Evolutionary conservation across 257 asterid genomes (phyloP), one percentile per base, ranked within the genome.

Genomic region (Eucommia ulmoides): DNA sequence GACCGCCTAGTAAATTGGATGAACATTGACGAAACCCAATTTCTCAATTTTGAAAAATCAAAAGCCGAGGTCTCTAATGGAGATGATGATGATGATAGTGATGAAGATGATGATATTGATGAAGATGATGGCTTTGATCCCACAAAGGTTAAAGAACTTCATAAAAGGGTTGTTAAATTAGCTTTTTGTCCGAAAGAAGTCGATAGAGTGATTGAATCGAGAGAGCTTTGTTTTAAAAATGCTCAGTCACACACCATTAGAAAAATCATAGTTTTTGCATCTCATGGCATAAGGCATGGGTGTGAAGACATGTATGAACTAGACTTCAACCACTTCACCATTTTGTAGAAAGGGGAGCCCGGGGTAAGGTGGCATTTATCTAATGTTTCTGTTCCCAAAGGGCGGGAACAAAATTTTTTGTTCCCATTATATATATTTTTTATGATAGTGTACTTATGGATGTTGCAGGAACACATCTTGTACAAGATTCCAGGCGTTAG

Each of bases 131-230:
- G 18, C 18, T 22, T 18, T 19, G 26, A 56, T 16, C 3, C 18
- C 35, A 19, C 17, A 23, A 18, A 25, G 21, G 19, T 42, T 19
- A 33, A 35, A 51, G 26, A 11, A 33, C 0, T 1, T 7, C 41
- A 19, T 21, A 44, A 50, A 65, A 50, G 29, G 49, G 35, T 12
- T 23, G 42, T 45, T 49, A 65, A 60, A 47, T 21, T 59, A 41
- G 71, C 63, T 18, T 65, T 65, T 20, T 65, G 66, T 44, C 66
- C 66, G 19, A 65, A 44, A 51, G 71, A 65, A 22, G 63, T 65
- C 12, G 23, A 24, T 25, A 49, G 61, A 54, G 54, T 65, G 3
- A 24, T 65, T 12, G 52, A 41, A 7, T 53, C 62, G 10, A 22
- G 45, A 41, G 63, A 54, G 41, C 59, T 65, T 42, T 54, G 22